Conservation (phyloP, 108 stramenopile genomes). For the Aurantiochytrium sp. region DNA sequence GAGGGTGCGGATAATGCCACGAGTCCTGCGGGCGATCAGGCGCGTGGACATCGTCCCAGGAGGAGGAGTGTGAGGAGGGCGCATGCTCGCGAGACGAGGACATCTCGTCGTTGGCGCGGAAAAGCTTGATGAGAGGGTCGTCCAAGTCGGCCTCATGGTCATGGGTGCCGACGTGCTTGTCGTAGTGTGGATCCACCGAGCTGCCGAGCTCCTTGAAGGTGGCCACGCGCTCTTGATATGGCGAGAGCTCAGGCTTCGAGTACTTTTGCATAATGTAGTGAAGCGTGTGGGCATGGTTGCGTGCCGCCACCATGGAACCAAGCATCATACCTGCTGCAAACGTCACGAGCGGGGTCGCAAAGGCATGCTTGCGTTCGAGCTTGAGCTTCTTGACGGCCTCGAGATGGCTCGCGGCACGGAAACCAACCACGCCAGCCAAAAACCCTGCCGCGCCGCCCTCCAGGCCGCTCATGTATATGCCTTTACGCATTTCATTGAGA, state of each 20-base stretch:
- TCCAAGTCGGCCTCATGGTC: not conserved
- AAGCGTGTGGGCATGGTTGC: not conserved
- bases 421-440: not conserved
- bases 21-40: too few species aligned
- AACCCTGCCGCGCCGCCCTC: slow-evolving; percentile 12
- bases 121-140: not conserved
- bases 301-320: not conserved
- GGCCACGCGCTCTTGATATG: not conserved
- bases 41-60: too few species aligned
- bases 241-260: not conserved
- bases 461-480: not conserved
- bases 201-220: not conserved
- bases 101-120: not conserved
- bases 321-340: not conserved
- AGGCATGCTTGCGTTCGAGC: not conserved
- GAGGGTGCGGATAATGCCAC: too few species aligned
- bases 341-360: not conserved
- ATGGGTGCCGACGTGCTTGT: not conserved
- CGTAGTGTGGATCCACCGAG: not conserved
- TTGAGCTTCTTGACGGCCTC: not conserved
- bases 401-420: not conserved
- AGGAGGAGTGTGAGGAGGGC: too few species aligned
- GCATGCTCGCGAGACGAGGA: too few species aligned
- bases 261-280: slow-evolving; percentile 7
- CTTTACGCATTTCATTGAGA: not conserved